These are phyloP conservation scores for Xylaria acuta DNA, from an alignment of 495 filamentous ascomycete species.

Conservation along the genomic window DNA sequence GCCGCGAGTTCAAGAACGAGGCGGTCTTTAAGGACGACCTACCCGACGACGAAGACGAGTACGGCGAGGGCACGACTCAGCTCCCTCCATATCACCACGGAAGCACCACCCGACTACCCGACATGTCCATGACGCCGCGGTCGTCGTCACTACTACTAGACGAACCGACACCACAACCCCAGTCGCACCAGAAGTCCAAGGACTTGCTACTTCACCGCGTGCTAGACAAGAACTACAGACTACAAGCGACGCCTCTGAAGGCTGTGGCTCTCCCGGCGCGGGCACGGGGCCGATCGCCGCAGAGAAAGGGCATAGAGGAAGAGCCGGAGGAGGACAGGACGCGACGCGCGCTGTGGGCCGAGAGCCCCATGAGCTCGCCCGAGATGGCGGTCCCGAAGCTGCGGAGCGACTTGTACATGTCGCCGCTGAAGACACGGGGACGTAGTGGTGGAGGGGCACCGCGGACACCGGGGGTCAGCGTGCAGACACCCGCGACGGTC, in stretches of 20 bases:
- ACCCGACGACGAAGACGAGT: conserved; percentile 36
- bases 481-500: conserved; percentile 67
- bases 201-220: conserved; percentile 87
- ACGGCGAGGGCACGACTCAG: conserved; percentile 46
- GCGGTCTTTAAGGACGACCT: conserved; percentile 41
- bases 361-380: conserved; percentile 77
- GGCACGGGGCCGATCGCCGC: conserved; percentile 39
- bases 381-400: conserved; percentile 81
- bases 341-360: conserved; percentile 47
- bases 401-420: conserved; percentile 84
- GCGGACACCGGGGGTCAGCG: conserved; percentile 77
- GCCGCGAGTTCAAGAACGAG: conserved; percentile 60
- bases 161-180: conserved; percentile 45
- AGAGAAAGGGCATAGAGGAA: conserved; percentile 30
- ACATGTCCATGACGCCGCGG: conserved; percentile 62
- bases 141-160: conserved; percentile 42
- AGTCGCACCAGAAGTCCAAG: conserved; percentile 52
- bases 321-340: conserved; percentile 46
- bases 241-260: conserved; percentile 87
- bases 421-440: conserved; percentile 55
- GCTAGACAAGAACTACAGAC: conserved; percentile 89
- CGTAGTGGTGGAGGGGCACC: conserved; percentile 41
- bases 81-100: conserved; percentile 49
- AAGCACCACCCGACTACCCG: conserved; percentile 51
- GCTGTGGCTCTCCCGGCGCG: conserved; percentile 21